Evolutionary conservation across 2,329 filamentous ascomycete species (phyloP).

Genomic region (Dothiorella sarmentorum): DNA sequence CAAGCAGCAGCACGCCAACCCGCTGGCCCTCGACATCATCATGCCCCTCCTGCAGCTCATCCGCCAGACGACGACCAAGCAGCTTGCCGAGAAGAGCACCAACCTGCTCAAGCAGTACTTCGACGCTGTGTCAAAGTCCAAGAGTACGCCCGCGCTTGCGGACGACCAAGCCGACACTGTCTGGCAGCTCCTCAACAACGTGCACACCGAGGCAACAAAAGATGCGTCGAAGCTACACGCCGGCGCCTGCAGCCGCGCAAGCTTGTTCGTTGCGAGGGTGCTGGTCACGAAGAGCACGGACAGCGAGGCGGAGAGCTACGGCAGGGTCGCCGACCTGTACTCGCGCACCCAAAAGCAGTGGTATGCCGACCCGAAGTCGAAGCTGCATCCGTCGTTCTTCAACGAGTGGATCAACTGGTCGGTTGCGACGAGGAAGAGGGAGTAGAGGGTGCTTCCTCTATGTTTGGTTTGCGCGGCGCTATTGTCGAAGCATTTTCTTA

Average conservation of each 20-base stretch:
- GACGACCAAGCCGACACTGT: slow-evolving; percentile 39
- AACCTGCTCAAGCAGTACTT: slow-evolving; percentile 71
- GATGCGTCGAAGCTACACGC: slow-evolving; percentile 67
- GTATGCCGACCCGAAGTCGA: slow-evolving; percentile 40
- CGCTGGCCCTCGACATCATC: slow-evolving; percentile 65
- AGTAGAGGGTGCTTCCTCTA: not conserved
- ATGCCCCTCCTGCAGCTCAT: slow-evolving; percentile 74
- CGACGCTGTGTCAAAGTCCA: slow-evolving; percentile 57
- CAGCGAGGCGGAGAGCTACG: slow-evolving; percentile 30
- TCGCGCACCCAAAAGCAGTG: slow-evolving; percentile 42
- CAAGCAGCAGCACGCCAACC: slow-evolving; percentile 69
- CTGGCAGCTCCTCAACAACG: slow-evolving; percentile 57
- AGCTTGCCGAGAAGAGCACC: slow-evolving; percentile 69
- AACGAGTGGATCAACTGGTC: slow-evolving; percentile 48
- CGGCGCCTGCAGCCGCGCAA: slow-evolving; percentile 70
- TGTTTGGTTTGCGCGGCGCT: too few species aligned
- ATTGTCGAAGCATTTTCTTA: too few species aligned
- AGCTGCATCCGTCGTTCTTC: slow-evolving; percentile 44
- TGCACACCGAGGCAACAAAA: slow-evolving; percentile 66
- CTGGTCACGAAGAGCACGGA: slow-evolving; percentile 50
- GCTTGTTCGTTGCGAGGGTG: slow-evolving; percentile 63
- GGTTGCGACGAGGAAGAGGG: slow-evolving; percentile 26
- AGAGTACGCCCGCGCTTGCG: slow-evolving; percentile 42
- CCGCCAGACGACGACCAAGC: slow-evolving; percentile 71
- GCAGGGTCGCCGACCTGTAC: slow-evolving; percentile 41